Evolutionary conservation across 371 early-diverging fungal genomes (phyloP), one percentile per base, ranked within the genome.

Genomic region (Synchytrium microbalum): DNA sequence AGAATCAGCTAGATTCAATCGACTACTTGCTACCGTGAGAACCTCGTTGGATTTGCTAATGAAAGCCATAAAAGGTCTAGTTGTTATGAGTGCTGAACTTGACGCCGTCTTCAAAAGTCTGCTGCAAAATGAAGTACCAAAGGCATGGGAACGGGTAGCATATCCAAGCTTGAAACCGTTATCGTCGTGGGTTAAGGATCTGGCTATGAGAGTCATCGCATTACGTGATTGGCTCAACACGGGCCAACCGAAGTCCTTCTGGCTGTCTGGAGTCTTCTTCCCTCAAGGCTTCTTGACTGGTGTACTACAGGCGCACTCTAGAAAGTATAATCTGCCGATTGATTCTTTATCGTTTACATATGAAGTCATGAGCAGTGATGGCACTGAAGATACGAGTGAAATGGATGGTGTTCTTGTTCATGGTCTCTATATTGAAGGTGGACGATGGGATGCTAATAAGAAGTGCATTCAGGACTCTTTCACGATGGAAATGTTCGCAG

Each of bases 211-310:
- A 26, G 68, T 80, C 27, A 38, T 52, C 0, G 66, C 74, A 31
- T 56, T 82, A 19, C 54, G 60, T 3, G 51, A 62, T 13, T 82
- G 82, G 82, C 69, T 73, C 16, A 65, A 69, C 2, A 54, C 67
- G 3, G 82, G 82, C 0, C 79, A 82, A 61, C 82, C 82, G 10
- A 61, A 61, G 16, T 70, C 71, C 16, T 82, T 82, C 67, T 82
- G 82, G 82, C 69, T 82, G 1, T 75, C 80, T 3, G 82, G 82
- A 3, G 78, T 82, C 69, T 82, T 80, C 66, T 82, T 79, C 73
- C 82, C 82, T 13, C 82, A 82, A 73, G 81, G 81, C 3, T 80
- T 82, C 66, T 63, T 82, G 8, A 82, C 82, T 1, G 82, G 80
- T 2, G 79, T 77, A 1, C 62, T 82, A 23, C 82, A 82, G 65